phyloP scores from a whole-genome alignment of 2,329 filamentous ascomycete genomes.

The Sclerotiophoma versabilis region DNA sequence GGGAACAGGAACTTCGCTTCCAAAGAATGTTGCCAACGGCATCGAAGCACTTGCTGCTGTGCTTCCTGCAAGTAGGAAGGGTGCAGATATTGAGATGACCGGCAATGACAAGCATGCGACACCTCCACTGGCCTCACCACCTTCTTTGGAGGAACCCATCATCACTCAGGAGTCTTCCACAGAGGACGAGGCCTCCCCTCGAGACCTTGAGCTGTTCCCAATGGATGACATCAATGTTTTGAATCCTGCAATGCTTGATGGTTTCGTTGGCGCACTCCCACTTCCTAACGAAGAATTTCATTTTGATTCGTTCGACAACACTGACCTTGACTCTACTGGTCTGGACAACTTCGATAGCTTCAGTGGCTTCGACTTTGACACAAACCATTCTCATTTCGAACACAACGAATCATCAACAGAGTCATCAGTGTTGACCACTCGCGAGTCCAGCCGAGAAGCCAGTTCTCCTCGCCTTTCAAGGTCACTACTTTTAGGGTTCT shows the following conservation, averaged over 20 bases:
- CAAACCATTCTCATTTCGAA: constrained; percentile 26
- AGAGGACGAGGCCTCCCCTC: constrained; percentile 36
- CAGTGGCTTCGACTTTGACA: constrained; percentile 29
- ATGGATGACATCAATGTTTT: constrained; percentile 35
- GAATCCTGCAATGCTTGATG: constrained; percentile 37
- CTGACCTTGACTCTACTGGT: constrained; percentile 33
- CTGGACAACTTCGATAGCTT: constrained; percentile 19
- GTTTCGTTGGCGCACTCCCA: constrained; percentile 29
- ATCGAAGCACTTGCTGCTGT: constrained; percentile 49
- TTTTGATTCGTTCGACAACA: constrained; percentile 36
- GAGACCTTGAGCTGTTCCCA: constrained; percentile 33
- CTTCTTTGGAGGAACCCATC: constrained; percentile 28
- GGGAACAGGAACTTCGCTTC: constrained; percentile 24
- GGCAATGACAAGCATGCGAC: constrained; percentile 23
- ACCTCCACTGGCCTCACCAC: constrained; percentile 28
- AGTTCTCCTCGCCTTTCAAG: constrained; percentile 43
- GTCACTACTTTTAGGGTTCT: constrained; percentile 51
- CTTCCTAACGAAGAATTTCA: constrained; percentile 33
- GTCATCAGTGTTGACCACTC: constrained; percentile 21
- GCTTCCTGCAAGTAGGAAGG: constrained; percentile 41
- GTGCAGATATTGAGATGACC: constrained; percentile 18
- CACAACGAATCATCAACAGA: constrained; percentile 26
- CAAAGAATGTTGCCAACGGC: constrained; percentile 41
- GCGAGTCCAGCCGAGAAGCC: constrained; percentile 27
- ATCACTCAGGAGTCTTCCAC: constrained; percentile 31